Base-by-base conservation (phyloP, 2,329 filamentous ascomycete genomes). In the Hyphodiscus sp. region DNA sequence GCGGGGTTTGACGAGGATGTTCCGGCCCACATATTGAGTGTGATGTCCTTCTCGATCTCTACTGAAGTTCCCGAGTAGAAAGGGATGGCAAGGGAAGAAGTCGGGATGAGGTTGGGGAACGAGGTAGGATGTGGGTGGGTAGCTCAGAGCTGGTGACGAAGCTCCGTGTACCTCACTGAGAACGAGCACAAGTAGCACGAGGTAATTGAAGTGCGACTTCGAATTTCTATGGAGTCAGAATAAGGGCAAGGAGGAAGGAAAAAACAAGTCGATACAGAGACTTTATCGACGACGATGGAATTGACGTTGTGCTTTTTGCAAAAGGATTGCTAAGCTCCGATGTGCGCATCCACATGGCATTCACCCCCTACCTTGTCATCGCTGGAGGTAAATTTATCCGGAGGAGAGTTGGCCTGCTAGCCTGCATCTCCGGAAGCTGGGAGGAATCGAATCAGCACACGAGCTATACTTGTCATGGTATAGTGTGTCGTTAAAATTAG, bases 1-100 rank as follows among this genome's bases (percentile, higher is more conserved):
- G 54, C 47, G 10, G 59, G 62, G 38, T 57, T 57, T 4, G 58
- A 56, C 4, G 29, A 38, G 20, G 46, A 48, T 11, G 46, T 48
- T 19, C 19, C 19, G 6, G 20, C 8, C 46, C 46, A 48, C 46
- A 48, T 48, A 7, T 16, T 47, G 46, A 20, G 3, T 44, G 42
- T 18, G 7, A 4, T 38, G 11, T 38, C 16, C 33, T 38, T 38
- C 33, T 38, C 33, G 33, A 38, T 4, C 4, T n/a, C 4, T 2
- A 13, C 13, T n/a, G 11, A 15, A 10, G 33, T 38, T 38, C 13
- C 33, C 13, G 33, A 13, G 16, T 38, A 15, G 33, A 10, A 38
- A 15, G 11, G 11, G 16, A 10, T 15, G 33, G 33, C 16, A 4
- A 2, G 4, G 4, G 33, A 4, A n/a, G 16, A n/a, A 38, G 16